Base-by-base conservation (phyloP, 345 rosid genomes). In the Lepidium africanum region DNA sequence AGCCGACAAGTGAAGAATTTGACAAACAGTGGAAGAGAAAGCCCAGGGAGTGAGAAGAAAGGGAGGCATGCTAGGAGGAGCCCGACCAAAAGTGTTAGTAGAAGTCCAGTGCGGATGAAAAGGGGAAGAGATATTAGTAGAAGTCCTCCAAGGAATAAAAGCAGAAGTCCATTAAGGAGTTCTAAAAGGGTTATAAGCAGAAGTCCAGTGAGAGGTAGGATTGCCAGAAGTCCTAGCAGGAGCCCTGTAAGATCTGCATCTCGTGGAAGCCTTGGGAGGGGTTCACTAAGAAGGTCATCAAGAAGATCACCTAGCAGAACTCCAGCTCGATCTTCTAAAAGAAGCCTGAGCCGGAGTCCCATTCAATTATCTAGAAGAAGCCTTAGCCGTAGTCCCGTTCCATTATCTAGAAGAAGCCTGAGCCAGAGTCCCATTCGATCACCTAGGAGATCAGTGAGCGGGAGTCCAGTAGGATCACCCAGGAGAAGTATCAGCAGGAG, bases 141-240 rank as follows among this genome's bases (percentile, higher is more conserved):
- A 67, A 87, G 91, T 67, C 91, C 45, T 39, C 43, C 79, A 5
- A 75, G 66, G 71, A 69, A 71, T 63, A 17, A 69, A 46, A 81
- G 84, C 73, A 80, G 77, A 74, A 88, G 86, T 73, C 84, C 85
- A 25, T 73, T 48, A 27, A 33, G 81, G 69, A 87, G 78, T 65
- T 76, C 82, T 4, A 63, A 38, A 58, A 79, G 83, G 65, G 78
- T 67, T 61, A 42, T 59, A 38, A 81, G 82, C 63, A 80, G 80
- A 78, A 84, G 87, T 71, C 78, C 86, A 42, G 72, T 63, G 63
- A 76, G 82, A 61, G 23, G 63, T 55, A 77, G 84, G 60, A 79
- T 77, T 57, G 78, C 66, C 51, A 82, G 85, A 70, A 86, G 84
- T 75, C 63, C 54, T 40, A 81, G 82, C 67, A 72, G 81, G 74